Percentiles rank a stretch among this genome's conserved stretches.
These are phyloP conservation scores for Thraustochytrium striatum DNA, from an alignment of 352 stramenopile genomes.

Conservation along the genomic window DNA sequence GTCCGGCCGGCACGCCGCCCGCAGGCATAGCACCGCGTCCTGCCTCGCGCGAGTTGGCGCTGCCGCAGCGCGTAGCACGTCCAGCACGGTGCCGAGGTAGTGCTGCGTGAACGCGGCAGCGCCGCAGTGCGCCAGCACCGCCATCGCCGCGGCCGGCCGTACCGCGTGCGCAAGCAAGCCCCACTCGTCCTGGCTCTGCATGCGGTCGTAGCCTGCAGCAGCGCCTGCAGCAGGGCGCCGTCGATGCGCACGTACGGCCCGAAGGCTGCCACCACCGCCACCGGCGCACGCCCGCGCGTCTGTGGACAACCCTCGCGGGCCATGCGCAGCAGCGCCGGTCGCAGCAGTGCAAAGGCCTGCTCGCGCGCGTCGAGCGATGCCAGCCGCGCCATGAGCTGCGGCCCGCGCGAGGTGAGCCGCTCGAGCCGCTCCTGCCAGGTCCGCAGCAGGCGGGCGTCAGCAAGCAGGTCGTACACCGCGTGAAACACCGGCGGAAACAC, in stretches of 20 bases:
- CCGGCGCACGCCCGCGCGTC: background rate
- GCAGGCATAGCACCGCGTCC: background rate
- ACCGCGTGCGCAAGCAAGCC: background rate
- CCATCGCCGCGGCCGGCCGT: background rate
- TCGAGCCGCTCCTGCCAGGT: background rate
- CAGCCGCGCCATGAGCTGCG: too few species aligned
- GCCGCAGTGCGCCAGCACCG: background rate
- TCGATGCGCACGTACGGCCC: background rate
- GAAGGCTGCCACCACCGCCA: too few species aligned
- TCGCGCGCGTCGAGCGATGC: background rate
- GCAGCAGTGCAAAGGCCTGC: slow-evolving; percentile 2
- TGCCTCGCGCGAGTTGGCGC: background rate
- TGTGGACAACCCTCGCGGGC: background rate
- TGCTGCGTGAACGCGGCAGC: background rate
- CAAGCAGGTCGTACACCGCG: slow-evolving; percentile 54
- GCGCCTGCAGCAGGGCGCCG: background rate
- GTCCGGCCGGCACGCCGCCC: background rate
- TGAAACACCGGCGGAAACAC: slow-evolving; percentile 55
- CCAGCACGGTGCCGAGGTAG: background rate
- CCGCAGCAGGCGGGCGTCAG: slow-evolving; percentile 21
- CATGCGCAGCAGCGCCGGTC: background rate
- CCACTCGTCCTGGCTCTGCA: slow-evolving; percentile 9
- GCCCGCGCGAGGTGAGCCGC: too few species aligned
- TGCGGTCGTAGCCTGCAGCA: background rate
- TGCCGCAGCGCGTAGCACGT: background rate